Base-by-base conservation (phyloP, 306 rosid species). In the Quercus glauca region DNA sequence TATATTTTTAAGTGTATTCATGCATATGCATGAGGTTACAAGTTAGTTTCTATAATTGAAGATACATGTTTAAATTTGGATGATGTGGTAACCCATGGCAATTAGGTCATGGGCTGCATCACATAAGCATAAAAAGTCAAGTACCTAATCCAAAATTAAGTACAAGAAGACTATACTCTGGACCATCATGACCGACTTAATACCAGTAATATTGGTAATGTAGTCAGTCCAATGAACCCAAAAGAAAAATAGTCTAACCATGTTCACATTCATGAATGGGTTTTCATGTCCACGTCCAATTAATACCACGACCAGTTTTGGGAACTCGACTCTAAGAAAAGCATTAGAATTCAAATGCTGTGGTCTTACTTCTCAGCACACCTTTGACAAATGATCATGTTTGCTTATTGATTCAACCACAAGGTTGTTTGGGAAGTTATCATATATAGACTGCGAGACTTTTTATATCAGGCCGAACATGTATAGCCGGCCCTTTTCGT, bases 181-280 rank as follows among this genome's bases (percentile, higher is more conserved):
- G 71, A 35, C 72, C 72, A 19, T 2, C 72, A 19, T 0, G 72
- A 68, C 72, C 72, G 72, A 68, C 52, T 65, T 33, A 31, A 6
- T 65, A 31, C 6, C 9, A 65, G 23, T 7, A 67, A 19, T 31
- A 41, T 35, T 19, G 23, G 23, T 19, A 19, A 6, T 8, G 1
- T 3, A 19, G 51, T 67, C 71, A 33, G 4, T 67, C 72, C 52
- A 35, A 9, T 37, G 72, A 68, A 68, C 52, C 72, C 20, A 45
- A 8, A 4, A 19, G 31, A 14, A 13, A 60, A 13, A 60, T 9
- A 68, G 72, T 68, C 51, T 33, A 10, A 19, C 7, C 26, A 67
- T 35, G 72, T 68, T 68, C 72, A 68, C 72, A 68, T 35, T 35
- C 72, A 68, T 68, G 72, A 68, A 68, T 45, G 6, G 3, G 21